Conservation (phyloP, 257 asterid species). For the Cordia subcordata region DNA sequence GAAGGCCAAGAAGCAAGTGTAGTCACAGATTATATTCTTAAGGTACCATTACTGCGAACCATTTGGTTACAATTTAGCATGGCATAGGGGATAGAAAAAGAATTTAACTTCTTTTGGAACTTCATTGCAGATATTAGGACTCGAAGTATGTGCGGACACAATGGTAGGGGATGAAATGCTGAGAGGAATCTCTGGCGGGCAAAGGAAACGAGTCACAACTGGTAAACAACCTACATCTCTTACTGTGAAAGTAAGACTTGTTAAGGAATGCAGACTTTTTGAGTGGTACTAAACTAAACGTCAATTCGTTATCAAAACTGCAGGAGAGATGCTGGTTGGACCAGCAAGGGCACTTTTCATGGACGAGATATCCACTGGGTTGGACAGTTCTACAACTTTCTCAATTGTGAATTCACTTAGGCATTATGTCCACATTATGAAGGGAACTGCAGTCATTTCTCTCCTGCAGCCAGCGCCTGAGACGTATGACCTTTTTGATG, state of each 20-base stretch:
- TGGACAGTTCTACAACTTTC: slow-evolving; percentile 86
- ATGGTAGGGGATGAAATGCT: slow-evolving; percentile 81
- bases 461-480: slow-evolving; percentile 6
- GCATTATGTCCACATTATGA: not conserved
- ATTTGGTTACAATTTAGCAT: not conserved
- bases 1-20: slow-evolving; percentile 5
- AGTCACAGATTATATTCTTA: slow-evolving; percentile 1
- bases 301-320: not conserved
- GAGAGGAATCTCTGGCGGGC: slow-evolving; percentile 94
- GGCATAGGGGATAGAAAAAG: too few species aligned
- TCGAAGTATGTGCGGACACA: slow-evolving; percentile 83
- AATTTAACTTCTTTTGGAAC: not conserved
- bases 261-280: not conserved
- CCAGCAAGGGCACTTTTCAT: slow-evolving; percentile 81
- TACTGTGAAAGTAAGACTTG: not conserved
- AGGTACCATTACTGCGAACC: slow-evolving; percentile 16
- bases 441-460: slow-evolving; percentile 2
- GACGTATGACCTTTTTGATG: slow-evolving; percentile 2
- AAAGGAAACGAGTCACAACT: slow-evolving; percentile 77
- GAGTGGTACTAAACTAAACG: not conserved
- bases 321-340: slow-evolving; percentile 94
- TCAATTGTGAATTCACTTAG: slow-evolving; percentile 36
- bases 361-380: slow-evolving; percentile 96
- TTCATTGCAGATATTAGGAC: slow-evolving; percentile 47
- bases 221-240: slow-evolving; percentile 29